Base-by-base conservation (phyloP, 2,329 filamentous ascomycete genomes). In the Chaetomiaceae sp. region DNA sequence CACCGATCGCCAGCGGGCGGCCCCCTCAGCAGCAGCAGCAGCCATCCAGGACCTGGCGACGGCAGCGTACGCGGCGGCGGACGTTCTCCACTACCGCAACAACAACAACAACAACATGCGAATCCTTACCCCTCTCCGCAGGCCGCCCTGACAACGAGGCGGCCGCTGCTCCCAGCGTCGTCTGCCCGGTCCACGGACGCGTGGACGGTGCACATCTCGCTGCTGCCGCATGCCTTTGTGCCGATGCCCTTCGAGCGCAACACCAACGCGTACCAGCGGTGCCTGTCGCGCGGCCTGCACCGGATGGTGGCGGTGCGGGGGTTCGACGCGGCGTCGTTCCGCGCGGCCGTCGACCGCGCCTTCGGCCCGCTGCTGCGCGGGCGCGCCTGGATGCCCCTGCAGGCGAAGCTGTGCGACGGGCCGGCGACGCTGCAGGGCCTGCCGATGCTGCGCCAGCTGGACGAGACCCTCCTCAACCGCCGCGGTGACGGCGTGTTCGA, bases 171-270 rank as follows among this genome's bases (percentile, higher is more conserved):
- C 40, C 32, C 43, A 15, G 12, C 42, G 6, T 49, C 59, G n/a
- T n/a, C n/a, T 39, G 45, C 52, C 52, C 51, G 53, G 35, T 59
- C 50, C 40, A 66, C 63, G 44, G 62, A 56, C 19, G 50, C 68
- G 5, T 81, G 78, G 78, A 80, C 77, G 1, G 74, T 81, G 22
- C 77, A 81, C 55, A 68, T 81, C 29, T 81, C 78, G 2, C 68
- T 81, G 11, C 66, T 81, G 30, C 78, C 78, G 4, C 73, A 70
- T 38, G 67, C 66, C 11, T 69, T 69, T 27, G 71, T 75, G 46
- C 73, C 76, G 4, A 79, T 80, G 52, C 78, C 78, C 0, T 81
- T 81, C 57, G 78, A 81, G 60, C 77, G 78, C 57, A 76, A 80
- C 53, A 80, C 77, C 12, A 74, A 69, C 33, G 76, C 77, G 4